These are phyloP conservation scores for Phlyctochytrium planicorne DNA, from an alignment of 192 early-diverging fungal genomes.

Conservation along the genomic window DNA sequence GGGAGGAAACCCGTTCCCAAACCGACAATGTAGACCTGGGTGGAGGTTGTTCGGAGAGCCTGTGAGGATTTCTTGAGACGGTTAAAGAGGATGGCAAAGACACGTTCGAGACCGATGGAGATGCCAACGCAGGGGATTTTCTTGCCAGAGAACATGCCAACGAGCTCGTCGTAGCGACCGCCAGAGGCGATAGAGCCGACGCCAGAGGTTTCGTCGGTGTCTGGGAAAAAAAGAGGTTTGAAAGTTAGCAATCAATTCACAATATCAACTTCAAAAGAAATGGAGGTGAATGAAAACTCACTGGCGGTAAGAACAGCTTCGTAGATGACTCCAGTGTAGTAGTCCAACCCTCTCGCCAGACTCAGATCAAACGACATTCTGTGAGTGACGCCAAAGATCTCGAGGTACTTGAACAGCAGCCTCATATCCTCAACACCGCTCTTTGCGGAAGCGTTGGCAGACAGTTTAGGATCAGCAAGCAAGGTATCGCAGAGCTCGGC, in stretches of 20 bases:
- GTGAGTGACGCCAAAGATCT: conserved; percentile 71
- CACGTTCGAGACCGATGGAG: conserved; percentile 93
- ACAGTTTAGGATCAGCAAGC: conserved; percentile 63
- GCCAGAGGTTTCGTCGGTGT: conserved; percentile 74
- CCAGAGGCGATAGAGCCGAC: conserved; percentile 96
- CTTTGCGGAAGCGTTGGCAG: conserved; percentile 65
- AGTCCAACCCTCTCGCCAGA: conserved; percentile 96
- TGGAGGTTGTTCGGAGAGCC: conserved; percentile 68
- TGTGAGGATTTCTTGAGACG: conserved; percentile 60
- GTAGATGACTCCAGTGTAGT: conserved; percentile 99
- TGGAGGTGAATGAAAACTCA: neutral
- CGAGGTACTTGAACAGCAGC: conserved; percentile 79
- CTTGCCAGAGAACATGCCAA: conserved; percentile 87
- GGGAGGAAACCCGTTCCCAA: conserved; percentile 77
- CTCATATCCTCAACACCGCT: conserved; percentile 85
- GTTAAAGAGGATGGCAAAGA: conserved; percentile 72
- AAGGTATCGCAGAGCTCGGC: conserved; percentile 76
- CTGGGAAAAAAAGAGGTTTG: neutral
- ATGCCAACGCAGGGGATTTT: conserved; percentile 95
- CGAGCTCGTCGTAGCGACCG: conserved; percentile 96
- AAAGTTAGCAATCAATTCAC: neutral
- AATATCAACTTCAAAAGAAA: neutral
- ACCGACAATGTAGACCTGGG: conserved; percentile 83
- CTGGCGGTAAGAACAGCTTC: conserved; percentile 72
- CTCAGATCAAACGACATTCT: conserved; percentile 88